phyloP scores from a whole-genome alignment of 2,329 filamentous ascomycete species.

The Aspergillus ibericus region DNA sequence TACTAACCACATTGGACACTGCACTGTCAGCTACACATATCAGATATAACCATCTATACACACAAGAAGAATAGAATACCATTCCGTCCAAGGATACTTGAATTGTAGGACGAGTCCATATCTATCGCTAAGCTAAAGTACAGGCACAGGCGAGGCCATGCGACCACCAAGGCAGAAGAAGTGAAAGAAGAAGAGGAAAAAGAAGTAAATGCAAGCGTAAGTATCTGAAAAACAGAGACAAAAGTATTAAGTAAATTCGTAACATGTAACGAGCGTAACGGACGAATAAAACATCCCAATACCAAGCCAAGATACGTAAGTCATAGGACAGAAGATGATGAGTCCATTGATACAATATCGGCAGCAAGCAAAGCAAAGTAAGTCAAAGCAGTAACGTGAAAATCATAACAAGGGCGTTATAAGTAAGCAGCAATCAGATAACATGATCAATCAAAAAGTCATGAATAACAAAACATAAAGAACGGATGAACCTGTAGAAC shows the following conservation, averaged over 20 bases:
- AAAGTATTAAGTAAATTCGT: not conserved
- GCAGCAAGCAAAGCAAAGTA: not conserved
- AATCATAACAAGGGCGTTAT: not conserved
- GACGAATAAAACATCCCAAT: too few species aligned
- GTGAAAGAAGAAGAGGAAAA: too few species aligned
- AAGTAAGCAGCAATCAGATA: not conserved
- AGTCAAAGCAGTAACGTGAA: not conserved
- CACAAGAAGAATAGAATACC: not conserved
- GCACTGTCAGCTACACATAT: not conserved
- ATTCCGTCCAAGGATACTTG: not conserved
- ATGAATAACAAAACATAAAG: constrained; percentile 13
- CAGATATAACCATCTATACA: not conserved
- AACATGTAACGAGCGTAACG: too few species aligned
- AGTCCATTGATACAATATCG: not conserved
- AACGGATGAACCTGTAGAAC: constrained; percentile 24
- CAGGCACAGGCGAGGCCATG: not conserved
- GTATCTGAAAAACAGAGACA: not conserved
- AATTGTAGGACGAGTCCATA: not conserved
- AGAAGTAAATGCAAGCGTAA: not conserved
- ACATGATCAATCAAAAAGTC: not conserved
- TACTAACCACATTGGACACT: not conserved
- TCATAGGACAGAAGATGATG: too few species aligned
- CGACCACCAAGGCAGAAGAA: not conserved
- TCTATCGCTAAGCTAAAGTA: constrained; percentile 18
- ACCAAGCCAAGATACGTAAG: too few species aligned